Base-by-base conservation (phyloP, 2,329 filamentous ascomycete genomes). In the Diaporthe sp. region DNA sequence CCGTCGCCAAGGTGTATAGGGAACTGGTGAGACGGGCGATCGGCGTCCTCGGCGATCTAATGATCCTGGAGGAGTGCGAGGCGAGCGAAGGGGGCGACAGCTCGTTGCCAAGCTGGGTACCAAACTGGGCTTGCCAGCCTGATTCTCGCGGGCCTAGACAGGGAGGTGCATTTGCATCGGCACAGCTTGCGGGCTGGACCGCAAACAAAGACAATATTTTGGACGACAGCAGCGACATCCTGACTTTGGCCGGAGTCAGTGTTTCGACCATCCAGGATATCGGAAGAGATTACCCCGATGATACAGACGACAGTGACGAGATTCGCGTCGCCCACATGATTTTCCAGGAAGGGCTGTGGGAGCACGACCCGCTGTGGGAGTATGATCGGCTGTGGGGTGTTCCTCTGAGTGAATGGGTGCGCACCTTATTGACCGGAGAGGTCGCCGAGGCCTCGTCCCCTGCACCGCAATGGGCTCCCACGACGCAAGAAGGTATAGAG, bases 341-440 rank as follows among this genome's bases (percentile, higher is more conserved):
- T 8, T 12, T 65, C n/a, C 59, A 65, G 39, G 15, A 62, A 31
- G 39, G 39, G 15, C 34, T 34, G 25, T 65, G 59, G 39, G 39
- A 15, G 15, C 22, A 12, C 39, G 25, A 65, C 15, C 39, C 0
- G 25, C 59, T 42, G n/a, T 31, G 59, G 59, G 25, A 39, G 37
- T 12, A 12, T n/a, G 25, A 65, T 3, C 15, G 39, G 25, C 59
- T 42, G n/a, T 65, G 59, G 59, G 59, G 31, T 46, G 39, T 65
- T 65, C 59, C n/a, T 46, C 39, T 65, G n/a, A 22, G 39, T 31
- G 59, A 65, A 46, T 65, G 59, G 59, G 59, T 65, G 39, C 59
- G 15, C 59, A 65, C 59, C 15, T 13, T 65, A 2, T 46, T 65
- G 39, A 42, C 59, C 9, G 59, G 59, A 17, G 59, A 46, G 15